Base-by-base conservation (phyloP, 1,284 basidiomycete genomes). In the Puccinia hordei region DNA sequence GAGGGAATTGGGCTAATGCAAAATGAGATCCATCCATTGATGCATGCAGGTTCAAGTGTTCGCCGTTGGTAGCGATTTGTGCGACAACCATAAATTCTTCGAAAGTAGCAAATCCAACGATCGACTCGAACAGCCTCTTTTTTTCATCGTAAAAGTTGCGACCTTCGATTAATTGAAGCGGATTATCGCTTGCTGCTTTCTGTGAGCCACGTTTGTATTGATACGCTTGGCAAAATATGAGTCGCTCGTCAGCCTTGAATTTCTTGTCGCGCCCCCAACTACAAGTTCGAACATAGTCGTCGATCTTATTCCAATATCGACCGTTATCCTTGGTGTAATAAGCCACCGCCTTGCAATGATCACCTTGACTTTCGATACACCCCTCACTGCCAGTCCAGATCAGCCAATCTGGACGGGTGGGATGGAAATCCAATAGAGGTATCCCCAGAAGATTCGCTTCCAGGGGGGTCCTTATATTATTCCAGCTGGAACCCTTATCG, bases 21-120 rank as follows among this genome's bases (percentile, higher is more conserved):
- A 96, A 99, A 73, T 89, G 89, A 79, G 90, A 87, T 4, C 94
- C 96, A 84, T 99, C 93, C 27, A 99, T 87, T 6, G 96, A 98
- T 5, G 98, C 94, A 85, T 96, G 92, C 17, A 99, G 88, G 61
- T 92, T 90, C 46, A 98, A 87, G 0, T 91, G 55, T 19, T 78
- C 75, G 17, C 61, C 76, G 17, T 82, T 73, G 1, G 46, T 30
- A 84, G 89, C 74, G 69, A 97, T 92, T 89, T 96, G 91, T 19
- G 96, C 96, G 30, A 98, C 95, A 57, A 98, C 90, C 84, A 98
- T 88, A 85, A 92, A 99, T 87, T 98, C 93, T 3, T 93, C 93
- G 86, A 99, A 99, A 85, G 95, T 96, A 0, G 97, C 92, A 87
- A 95, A 98, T 2, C 96, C 96, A 82, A 95, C 93, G 76, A 98